These are phyloP conservation scores for Calonectria crousiana DNA, from an alignment of 2,329 filamentous ascomycete species.

Conservation along the genomic window DNA sequence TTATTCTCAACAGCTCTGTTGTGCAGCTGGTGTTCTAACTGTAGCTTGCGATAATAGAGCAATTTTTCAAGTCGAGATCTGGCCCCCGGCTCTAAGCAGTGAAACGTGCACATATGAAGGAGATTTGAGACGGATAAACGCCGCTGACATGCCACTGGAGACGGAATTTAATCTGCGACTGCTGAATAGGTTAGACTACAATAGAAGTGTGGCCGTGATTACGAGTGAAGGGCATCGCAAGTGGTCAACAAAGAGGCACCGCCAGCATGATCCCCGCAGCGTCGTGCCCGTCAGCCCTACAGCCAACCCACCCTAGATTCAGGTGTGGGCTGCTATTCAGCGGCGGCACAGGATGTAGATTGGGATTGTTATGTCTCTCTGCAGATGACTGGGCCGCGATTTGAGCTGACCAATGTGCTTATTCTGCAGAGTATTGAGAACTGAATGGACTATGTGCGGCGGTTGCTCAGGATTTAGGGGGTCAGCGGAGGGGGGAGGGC, in stretches of 20 bases:
- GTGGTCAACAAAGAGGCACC: constrained; percentile 33
- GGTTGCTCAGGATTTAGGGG: constrained; percentile 13
- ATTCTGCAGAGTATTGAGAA: constrained; percentile 13
- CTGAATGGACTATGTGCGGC: neutral
- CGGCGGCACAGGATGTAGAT: neutral
- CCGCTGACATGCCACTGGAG: neutral
- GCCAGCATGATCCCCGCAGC: constrained; percentile 23
- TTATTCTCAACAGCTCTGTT: constrained; percentile 36
- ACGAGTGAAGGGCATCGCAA: constrained; percentile 27
- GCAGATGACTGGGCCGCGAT: neutral
- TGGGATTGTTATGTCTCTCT: neutral
- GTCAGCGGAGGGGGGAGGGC: neutral
- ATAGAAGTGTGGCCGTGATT: neutral
- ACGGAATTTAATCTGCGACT: neutral
- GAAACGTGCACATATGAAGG: neutral
- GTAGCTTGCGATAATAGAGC: constrained; percentile 40
- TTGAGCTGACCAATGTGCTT: constrained; percentile 15
- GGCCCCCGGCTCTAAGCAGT: neutral
- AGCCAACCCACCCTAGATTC: constrained; percentile 24
- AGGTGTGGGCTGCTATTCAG: constrained; percentile 12
- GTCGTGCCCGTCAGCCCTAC: constrained; percentile 39
- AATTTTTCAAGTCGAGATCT: constrained; percentile 34
- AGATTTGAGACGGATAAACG: neutral
- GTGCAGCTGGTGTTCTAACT: constrained; percentile 33
- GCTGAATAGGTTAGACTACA: constrained; percentile 5